Evolutionary conservation across 2,329 filamentous ascomycete genomes (phyloP).

Genomic region (Dactylella cylindrospora): DNA sequence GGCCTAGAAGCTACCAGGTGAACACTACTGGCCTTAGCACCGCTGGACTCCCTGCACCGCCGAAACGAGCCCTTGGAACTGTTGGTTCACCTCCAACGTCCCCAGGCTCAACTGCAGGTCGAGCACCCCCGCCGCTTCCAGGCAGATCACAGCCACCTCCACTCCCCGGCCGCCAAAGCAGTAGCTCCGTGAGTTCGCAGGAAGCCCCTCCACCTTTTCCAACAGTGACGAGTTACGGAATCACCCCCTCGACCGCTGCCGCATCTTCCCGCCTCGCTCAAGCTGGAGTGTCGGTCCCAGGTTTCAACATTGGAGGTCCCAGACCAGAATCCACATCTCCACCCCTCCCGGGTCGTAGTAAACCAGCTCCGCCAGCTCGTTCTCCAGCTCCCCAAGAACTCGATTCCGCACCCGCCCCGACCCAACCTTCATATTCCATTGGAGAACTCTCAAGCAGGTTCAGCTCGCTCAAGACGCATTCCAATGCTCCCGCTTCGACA

Average conservation of each 20-base stretch:
- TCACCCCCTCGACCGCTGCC: conserved; percentile 50
- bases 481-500: conserved; percentile 44
- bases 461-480: conserved; percentile 48
- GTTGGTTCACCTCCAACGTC: conserved; percentile 46
- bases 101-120: conserved; percentile 47
- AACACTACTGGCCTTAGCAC: conserved; percentile 73
- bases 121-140: conserved; percentile 33
- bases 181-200: conserved; percentile 48
- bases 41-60: conserved; percentile 69
- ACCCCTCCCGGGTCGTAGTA: conserved; percentile 49
- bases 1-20: conserved; percentile 66
- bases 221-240: conserved; percentile 48
- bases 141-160: conserved; percentile 47
- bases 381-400: conserved; percentile 27
- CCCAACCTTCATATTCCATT: conserved; percentile 69
- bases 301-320: conserved; percentile 67
- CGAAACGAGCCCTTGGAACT: conserved; percentile 53
- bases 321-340: conserved; percentile 49
- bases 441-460: conserved; percentile 63
- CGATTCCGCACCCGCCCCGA: conserved; percentile 46
- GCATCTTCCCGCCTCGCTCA: conserved; percentile 68
- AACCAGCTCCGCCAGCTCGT: conserved; percentile 45
- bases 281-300: conserved; percentile 76
- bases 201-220: conserved; percentile 48
- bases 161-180: conserved; percentile 49